A percentile compares a stretch with the other conserved stretches of the same genome.
Conservation (phyloP, 2,329 filamentous ascomycete species). For the Calonectria naviculata region DNA sequence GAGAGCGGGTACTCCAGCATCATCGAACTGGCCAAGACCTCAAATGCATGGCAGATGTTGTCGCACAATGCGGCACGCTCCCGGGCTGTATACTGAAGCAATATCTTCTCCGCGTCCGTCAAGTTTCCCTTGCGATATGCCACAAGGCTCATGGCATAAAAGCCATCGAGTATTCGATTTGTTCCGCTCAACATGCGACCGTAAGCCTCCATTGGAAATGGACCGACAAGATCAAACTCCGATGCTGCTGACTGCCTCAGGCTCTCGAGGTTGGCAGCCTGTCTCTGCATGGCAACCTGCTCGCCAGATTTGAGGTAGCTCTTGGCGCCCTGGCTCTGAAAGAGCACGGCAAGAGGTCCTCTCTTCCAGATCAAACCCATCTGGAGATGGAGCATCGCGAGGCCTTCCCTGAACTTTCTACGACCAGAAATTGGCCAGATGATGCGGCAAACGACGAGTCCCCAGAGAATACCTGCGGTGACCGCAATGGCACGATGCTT, state of each 20-base stretch:
- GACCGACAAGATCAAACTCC: constrained; percentile 89
- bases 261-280: constrained; percentile 75
- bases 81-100: constrained; percentile 80
- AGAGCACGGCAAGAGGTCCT: constrained; percentile 82
- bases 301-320: constrained; percentile 65
- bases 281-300: constrained; percentile 21
- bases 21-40: constrained; percentile 89
- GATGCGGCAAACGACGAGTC: constrained; percentile 86
- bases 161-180: constrained; percentile 86
- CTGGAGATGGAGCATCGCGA: constrained; percentile 89
- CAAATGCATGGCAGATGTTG: constrained; percentile 87
- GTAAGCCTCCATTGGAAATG: constrained; percentile 82
- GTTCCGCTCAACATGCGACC: constrained; percentile 82
- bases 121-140: constrained; percentile 83
- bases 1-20: constrained; percentile 94
- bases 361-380: constrained; percentile 97
- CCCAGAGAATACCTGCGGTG: constrained; percentile 91
- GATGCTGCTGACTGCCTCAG: constrained; percentile 77
- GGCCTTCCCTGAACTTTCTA: constrained; percentile 86
- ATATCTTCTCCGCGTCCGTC: constrained; percentile 81
- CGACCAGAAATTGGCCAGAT: constrained; percentile 95
- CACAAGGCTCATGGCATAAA: constrained; percentile 95
- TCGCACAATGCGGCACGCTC: constrained; percentile 86
- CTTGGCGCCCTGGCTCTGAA: constrained; percentile 71
- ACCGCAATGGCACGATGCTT: constrained; percentile 90